Percentiles rank a stretch among this genome's conserved stretches.
Conservation (phyloP, 1,284 basidiomycete species). For the Cryptococcus neoformans region DNA sequence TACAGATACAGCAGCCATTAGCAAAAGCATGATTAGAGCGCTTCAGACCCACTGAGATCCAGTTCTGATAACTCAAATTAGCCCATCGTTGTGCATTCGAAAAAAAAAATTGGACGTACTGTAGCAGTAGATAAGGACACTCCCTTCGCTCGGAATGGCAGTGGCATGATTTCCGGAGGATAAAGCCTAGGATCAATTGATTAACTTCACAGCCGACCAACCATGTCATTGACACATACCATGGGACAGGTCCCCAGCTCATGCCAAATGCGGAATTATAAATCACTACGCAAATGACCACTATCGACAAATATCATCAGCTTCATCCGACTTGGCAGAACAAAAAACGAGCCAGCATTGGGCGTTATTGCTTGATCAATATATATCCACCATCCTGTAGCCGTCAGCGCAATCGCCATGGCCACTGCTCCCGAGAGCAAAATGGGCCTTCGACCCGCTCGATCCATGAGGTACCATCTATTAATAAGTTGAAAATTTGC, state of each 20-base stretch:
- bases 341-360: conserved; percentile 55
- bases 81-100: not conserved
- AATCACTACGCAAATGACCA: conserved; percentile 86
- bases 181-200: conserved; percentile 71
- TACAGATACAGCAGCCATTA: conserved; percentile 10
- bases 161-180: conserved; percentile 91
- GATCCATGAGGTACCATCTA: conserved; percentile 91
- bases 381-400: conserved; percentile 63
- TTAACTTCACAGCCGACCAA: not conserved
- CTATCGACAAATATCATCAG: conserved; percentile 42
- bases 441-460: conserved; percentile 85
- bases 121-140: conserved; percentile 87
- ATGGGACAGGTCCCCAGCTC: conserved; percentile 52
- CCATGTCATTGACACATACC: conserved; percentile 18
- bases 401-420: conserved; percentile 46
- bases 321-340: not conserved
- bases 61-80: conserved; percentile 49
- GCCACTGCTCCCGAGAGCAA: conserved; percentile 83
- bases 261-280: conserved; percentile 90
- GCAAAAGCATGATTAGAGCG: not conserved
- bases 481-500: conserved; percentile 10
- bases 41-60: conserved; percentile 60
- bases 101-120: conserved; percentile 34
- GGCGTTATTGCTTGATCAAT: conserved; percentile 82
- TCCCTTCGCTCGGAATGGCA: conserved; percentile 86